Base-by-base conservation (phyloP, 371 early-diverging fungal species). In the Mucor indicus region DNA sequence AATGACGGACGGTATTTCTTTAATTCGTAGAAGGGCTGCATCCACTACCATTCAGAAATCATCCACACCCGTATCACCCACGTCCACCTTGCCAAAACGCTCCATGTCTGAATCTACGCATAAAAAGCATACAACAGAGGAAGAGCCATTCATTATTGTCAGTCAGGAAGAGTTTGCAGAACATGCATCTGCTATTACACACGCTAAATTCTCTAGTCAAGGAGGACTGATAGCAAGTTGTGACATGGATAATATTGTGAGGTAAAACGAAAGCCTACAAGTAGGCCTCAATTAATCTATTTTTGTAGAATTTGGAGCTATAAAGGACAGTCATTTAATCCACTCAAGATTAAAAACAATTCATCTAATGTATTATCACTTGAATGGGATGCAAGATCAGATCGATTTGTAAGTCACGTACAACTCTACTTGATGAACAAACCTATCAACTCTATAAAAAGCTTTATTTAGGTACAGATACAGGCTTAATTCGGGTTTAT, bases 191-290 rank as follows among this genome's bases (percentile, higher is more conserved):
- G 83, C 82, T 1, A 80, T 84, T 24, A 75, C 79, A 0, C 77
- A 77, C 36, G 81, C 83, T 16, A 73, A 69, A 35, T 81, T 83
- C 29, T 84, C 85, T 1, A 69, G 61, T 25, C 72, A 78, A 44
- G 85, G 83, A 0, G 75, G 71, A 29, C 43, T 78, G 44, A 80
- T 84, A 41, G 80, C 81, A 21, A 84, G 85, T 48, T 81, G 83
- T 48, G 85, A 84, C 58, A 75, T 78, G 57, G 85, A 84, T 50
- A 80, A 79, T 47, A 78, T 80, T 58, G 77, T 81, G 19, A 62
- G 77, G 72, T 72, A 74, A 50, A 49, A 19, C 24, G 9, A 10
- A 24, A 17, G 47, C 15, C 25, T 15, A 21, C 27, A 21, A 24
- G 15, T 5, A 25, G 25, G n/a, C 9, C 11, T 33, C 3, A 4